A percentile compares a stretch with the other conserved stretches of the same genome.
phyloP scores from a whole-genome alignment of 2,329 filamentous ascomycete species.

The Stenocarpella maydis region DNA sequence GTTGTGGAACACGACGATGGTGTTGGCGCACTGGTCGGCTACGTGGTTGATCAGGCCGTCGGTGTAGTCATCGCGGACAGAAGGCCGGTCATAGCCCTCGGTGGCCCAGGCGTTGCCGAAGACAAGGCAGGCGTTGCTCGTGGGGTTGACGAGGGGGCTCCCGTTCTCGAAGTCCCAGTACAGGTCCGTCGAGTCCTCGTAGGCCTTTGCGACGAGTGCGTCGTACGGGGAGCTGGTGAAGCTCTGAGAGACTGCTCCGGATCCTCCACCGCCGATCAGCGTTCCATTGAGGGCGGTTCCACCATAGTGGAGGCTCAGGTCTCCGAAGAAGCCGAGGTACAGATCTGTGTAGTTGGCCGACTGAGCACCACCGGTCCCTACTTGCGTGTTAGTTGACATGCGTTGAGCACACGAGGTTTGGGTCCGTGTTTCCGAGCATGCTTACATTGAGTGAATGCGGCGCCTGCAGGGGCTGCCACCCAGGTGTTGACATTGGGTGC shows the following conservation, averaged over 20 bases:
- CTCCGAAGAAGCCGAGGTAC: slow-evolving; percentile 42
- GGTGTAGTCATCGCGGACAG: slow-evolving; percentile 71
- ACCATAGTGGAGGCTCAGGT: slow-evolving; percentile 34
- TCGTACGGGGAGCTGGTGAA: slow-evolving; percentile 61
- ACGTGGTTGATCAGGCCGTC: slow-evolving; percentile 66
- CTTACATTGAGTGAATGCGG: slow-evolving; percentile 39
- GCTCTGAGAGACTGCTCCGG: slow-evolving; percentile 50
- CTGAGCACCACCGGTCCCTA: slow-evolving; percentile 50
- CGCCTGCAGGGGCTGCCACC: slow-evolving; percentile 42
- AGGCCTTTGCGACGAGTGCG: slow-evolving; percentile 59
- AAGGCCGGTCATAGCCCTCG: slow-evolving; percentile 73
- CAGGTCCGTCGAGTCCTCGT: slow-evolving; percentile 63
- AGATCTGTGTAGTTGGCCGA: slow-evolving; percentile 47
- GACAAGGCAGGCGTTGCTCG: slow-evolving; percentile 71
- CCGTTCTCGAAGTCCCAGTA: slow-evolving; percentile 66
- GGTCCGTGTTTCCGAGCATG: neutral
- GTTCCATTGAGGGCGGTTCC: slow-evolving; percentile 53
- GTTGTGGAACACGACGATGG: slow-evolving; percentile 72
- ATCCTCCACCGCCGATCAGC: slow-evolving; percentile 53
- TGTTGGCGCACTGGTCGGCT: slow-evolving; percentile 66
- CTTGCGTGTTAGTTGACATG: neutral
- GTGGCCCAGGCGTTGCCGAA: slow-evolving; percentile 75
- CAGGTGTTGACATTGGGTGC: slow-evolving; percentile 52
- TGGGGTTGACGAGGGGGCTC: slow-evolving; percentile 57
- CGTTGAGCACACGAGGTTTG: neutral